Conservation (phyloP, 2,329 filamentous ascomycete species). For the Grosmannia clavigera region DNA sequence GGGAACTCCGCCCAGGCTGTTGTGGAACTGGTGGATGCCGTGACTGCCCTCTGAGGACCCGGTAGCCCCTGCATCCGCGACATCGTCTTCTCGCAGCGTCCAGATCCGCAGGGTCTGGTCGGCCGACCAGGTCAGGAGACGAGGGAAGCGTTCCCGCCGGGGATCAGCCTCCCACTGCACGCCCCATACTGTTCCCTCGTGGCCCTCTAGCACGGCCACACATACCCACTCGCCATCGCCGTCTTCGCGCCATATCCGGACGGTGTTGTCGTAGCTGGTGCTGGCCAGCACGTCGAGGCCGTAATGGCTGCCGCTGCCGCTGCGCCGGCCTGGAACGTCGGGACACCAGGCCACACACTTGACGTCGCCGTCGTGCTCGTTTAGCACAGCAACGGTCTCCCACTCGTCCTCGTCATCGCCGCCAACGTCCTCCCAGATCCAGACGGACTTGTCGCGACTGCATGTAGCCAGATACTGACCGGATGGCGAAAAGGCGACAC, state of each 20-base stretch:
- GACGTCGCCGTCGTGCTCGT: constrained; percentile 90
- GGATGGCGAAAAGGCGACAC: constrained; percentile 59
- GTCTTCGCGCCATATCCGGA: constrained; percentile 82
- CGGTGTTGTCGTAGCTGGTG: constrained; percentile 88
- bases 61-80: constrained; percentile 22
- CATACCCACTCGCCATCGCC: constrained; percentile 85
- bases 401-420: constrained; percentile 80
- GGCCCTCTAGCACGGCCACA: constrained; percentile 67
- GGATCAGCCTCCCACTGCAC: constrained; percentile 54
- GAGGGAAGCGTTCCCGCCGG: constrained; percentile 31
- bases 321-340: constrained; percentile 37
- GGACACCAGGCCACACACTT: constrained; percentile 92
- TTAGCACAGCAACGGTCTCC: constrained; percentile 89
- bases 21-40: constrained; percentile 20
- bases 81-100: constrained; percentile 48
- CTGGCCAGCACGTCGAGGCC: constrained; percentile 67
- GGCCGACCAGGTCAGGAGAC: constrained; percentile 75
- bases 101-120: constrained; percentile 72
- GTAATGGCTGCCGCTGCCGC: constrained; percentile 26
- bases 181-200: constrained; percentile 81
- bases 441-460: constrained; percentile 84
- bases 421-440: constrained; percentile 94
- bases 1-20: constrained; percentile 53
- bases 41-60: constrained; percentile 9
- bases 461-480: constrained; percentile 80